Evolutionary conservation across 768 basidiomycete species (phyloP), one percentile per base, ranked within the genome.

Genomic region (Amanita thiersii): DNA sequence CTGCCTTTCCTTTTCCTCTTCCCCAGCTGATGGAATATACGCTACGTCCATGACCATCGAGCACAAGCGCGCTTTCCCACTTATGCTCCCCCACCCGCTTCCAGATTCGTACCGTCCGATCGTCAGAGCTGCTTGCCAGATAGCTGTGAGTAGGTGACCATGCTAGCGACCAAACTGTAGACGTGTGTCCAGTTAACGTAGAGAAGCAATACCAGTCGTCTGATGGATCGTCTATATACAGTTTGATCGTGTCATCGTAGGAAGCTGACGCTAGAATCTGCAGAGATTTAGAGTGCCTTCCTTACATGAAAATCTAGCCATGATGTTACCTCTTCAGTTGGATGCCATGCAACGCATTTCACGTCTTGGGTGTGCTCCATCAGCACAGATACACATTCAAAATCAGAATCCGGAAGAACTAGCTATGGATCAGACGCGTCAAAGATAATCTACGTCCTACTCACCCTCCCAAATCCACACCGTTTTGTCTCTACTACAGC

Each of bases 401-500:
- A 96, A 50, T 98, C 93, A 10, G 80, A 68, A 55, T 97, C 91
- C 7, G 91, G 90, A 43, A 86, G 83, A 1, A 86, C 93, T 93
- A 50, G 5, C 21, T 28, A n/a, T n/a, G n/a, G n/a, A n/a, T 15
- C 21, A 49, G 40, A 42, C 4, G 23, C 34, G 9, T 36, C 32
- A 43, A 36, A 28, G 9, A 18, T 24, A 47, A 20, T 44, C 23
- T 30, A 23, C 18, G 6, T 19, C 17, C 25, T 5, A 47, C 57
- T 38, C 52, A 85, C 93, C 90, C 72, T 97, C 94, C 94, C 96
- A 99, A 25, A 99, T 76, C 96, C 96, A 98, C 0, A 98, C 92
- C 4, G 90, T 89, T 66, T 98, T 99, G 64, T 98, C 96, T 45
- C 96, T 70, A 50, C 87, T 86, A 56, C 93, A 97, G 47, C 85